A percentile compares a stretch with the other conserved stretches of the same genome.
These are phyloP conservation scores for Citrullus colocynthis DNA, from an alignment of 306 rosid species.

Conservation along the genomic window DNA sequence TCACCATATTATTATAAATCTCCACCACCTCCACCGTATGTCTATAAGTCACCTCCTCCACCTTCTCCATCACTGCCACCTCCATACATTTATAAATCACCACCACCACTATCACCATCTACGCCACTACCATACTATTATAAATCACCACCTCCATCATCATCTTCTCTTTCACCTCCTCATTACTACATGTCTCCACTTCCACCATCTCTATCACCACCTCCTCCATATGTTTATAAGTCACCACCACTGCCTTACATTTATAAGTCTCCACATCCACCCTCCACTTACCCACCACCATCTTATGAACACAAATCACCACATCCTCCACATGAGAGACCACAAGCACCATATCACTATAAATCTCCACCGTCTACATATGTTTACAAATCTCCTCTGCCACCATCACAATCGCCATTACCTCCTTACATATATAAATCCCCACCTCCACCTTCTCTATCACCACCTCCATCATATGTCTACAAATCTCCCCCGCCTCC, in stretches of 20 bases:
- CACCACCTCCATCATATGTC: too few relatives aligned
- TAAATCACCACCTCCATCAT: neutral
- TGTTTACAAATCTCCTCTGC: neutral
- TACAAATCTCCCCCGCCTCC: too few relatives aligned
- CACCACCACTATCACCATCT: neutral
- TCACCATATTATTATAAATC: neutral
- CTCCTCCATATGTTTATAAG: neutral
- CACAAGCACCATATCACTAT: too few relatives aligned
- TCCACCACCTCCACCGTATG: neutral
- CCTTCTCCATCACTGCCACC: neutral
- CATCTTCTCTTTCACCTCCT: neutral
- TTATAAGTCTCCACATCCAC: neutral
- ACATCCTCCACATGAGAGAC: too few relatives aligned
- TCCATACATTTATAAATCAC: neutral
- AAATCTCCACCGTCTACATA: too few relatives aligned
- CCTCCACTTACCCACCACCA: neutral
- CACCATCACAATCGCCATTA: neutral
- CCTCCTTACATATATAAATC: too few relatives aligned
- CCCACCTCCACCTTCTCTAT: too few relatives aligned
- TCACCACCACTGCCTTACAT: neutral
- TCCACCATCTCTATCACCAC: neutral
- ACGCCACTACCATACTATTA: neutral
- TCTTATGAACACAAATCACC: too few relatives aligned
- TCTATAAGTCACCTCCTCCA: neutral
- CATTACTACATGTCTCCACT: neutral